These are phyloP conservation scores for Dacryopinax spathularia DNA, from an alignment of 768 basidiomycete species.

Conservation along the genomic window DNA sequence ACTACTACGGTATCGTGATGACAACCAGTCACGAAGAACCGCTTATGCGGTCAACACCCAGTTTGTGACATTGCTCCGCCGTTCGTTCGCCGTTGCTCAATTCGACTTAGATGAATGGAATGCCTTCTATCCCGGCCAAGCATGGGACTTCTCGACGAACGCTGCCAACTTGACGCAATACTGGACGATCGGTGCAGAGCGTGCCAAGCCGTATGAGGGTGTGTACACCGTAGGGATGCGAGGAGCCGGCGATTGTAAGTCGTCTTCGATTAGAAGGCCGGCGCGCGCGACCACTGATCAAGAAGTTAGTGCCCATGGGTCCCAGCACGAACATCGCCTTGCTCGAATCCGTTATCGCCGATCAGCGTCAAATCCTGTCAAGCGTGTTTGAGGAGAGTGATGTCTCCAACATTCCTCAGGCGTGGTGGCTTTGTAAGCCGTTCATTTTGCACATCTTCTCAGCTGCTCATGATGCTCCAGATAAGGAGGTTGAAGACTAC, in stretches of 20 bases:
- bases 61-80: too few species aligned
- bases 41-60: constrained; percentile 56
- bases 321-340: constrained; percentile 37
- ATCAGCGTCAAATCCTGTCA: constrained; percentile 46
- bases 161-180: constrained; percentile 42
- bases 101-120: constrained; percentile 48
- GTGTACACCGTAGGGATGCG: constrained; percentile 58
- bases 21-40: constrained; percentile 61
- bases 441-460: background rate
- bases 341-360: constrained; percentile 40
- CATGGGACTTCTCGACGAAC: constrained; percentile 50
- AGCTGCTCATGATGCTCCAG: background rate
- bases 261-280: too few species aligned
- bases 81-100: too few species aligned
- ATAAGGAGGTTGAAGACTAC: constrained; percentile 50
- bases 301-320: constrained; percentile 34
- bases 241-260: constrained; percentile 32
- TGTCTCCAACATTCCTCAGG: constrained; percentile 38
- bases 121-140: constrained; percentile 36
- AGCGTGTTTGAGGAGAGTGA: constrained; percentile 33
- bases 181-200: constrained; percentile 46
- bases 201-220: constrained; percentile 46
- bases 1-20: constrained; percentile 55
- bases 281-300: background rate
- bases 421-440: constrained; percentile 40